Base-by-base conservation (phyloP, 768 basidiomycete genomes). In the Russula olivacea region DNA sequence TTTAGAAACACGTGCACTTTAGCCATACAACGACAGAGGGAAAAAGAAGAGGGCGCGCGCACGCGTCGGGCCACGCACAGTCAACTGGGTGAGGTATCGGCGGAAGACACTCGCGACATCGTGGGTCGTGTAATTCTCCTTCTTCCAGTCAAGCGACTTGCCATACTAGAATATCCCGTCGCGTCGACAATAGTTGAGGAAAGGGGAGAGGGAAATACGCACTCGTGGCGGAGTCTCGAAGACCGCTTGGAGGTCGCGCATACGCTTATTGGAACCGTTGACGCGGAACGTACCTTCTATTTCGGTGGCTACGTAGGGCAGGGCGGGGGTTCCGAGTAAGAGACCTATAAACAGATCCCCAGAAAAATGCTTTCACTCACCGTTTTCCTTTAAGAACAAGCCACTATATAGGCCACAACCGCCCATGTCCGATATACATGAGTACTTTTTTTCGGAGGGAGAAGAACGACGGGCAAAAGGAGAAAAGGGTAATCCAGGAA, bases 101-200 rank as follows among this genome's bases (percentile, higher is more conserved):
- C 96, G 83, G 71, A 98, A 93, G 59, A 99, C 93, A 69, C 91
- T 97, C 21, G 96, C 96, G 55, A 97, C 93, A 72, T 99, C 96
- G 72, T 99, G 96, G 15, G 93, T 83, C n/a, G 89, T 96, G 73
- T 88, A 98, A 21, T 81, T 78, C 69, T 90, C 87, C 63, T 83
- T 77, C 70, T 86, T 87, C 94, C 96, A 98, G 68, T 97, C 89
- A 47, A 99, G 77, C 58, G 85, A 83, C 75, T 97, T 98, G 63
- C 96, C 96, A 69, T 92, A 99, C 94, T 96, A 70, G 48, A 21
- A 62, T 41, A 63, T 50, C 6, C 7, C 48, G n/a, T 40, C 9
- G 41, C 48, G n/a, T 40, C 9, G 41, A 50, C 61, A 55, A 61
- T 7, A 11, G 50, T n/a, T 4, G 15, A 21, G 51, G 36, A n/a